Percentiles rank a stretch among this genome's conserved stretches.
Conservation (phyloP, 108 stramenopile species). For the Discostella stelligeroides region DNA sequence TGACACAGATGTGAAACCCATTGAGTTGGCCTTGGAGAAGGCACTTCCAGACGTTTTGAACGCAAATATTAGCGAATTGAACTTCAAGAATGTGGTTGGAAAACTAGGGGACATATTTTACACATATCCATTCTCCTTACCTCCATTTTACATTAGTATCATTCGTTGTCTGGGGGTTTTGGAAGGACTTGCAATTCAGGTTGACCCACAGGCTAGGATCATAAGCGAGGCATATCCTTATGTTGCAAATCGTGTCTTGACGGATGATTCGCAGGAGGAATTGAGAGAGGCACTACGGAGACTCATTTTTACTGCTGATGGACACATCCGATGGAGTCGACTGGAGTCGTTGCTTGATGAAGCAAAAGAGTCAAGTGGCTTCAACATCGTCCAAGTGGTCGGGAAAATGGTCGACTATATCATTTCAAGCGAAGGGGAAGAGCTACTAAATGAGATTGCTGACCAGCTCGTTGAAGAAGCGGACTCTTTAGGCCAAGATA, state of each 20-base stretch:
- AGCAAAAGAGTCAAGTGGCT: conserved; percentile 75
- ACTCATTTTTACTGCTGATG: conserved; percentile 81
- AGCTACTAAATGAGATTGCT: conserved; percentile 66
- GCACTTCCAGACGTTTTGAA: conserved; percentile 95
- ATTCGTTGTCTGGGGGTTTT: conserved; percentile 96
- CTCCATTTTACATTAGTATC: conserved; percentile 97
- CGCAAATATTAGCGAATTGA: conserved; percentile 90
- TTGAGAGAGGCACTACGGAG: conserved; percentile 83
- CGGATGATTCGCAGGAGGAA: conserved; percentile 83
- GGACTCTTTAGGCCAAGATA: conserved; percentile 75
- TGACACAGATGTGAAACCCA: conserved; percentile 83
- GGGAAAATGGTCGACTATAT: conserved; percentile 84
- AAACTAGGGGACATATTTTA: conserved; percentile 97
- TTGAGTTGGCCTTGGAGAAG: conserved; percentile 86
- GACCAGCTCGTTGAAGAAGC: conserved; percentile 78
- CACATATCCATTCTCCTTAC: conserved; percentile 94
- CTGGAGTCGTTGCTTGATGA: conserved; percentile 88
- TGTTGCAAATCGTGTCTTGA: conserved; percentile 93
- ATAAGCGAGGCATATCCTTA: conserved; percentile 94
- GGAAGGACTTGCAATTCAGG: conserved; percentile 95
- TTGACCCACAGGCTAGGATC: conserved; percentile 89
- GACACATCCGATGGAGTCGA: conserved; percentile 86
- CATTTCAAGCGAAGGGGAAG: conserved; percentile 78
- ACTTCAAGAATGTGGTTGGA: conserved; percentile 95
- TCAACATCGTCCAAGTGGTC: conserved; percentile 86